Evolutionary conservation across 176 grass and related monocot genomes (phyloP).

Genomic region (Cenchrus fungigraminus): DNA sequence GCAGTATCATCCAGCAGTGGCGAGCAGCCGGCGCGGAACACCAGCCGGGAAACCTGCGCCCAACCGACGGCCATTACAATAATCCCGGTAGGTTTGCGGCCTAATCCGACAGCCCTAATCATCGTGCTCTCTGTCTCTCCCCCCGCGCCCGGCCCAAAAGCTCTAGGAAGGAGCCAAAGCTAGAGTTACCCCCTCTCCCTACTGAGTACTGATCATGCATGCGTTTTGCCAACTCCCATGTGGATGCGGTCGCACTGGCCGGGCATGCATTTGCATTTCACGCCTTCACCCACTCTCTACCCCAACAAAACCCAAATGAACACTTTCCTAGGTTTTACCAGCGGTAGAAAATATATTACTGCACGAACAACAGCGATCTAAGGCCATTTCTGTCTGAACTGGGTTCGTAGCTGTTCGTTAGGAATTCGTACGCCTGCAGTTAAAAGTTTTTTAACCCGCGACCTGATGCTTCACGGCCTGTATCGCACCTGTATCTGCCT

Average conservation of each 20-base stretch:
- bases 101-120: conserved; percentile 33
- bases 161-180: not conserved
- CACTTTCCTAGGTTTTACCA: not conserved
- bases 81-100: conserved; percentile 35
- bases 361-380: not conserved
- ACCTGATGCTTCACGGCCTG: not conserved
- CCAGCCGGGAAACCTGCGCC: conserved; percentile 40
- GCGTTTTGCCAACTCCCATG: conserved; percentile 43
- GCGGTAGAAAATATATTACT: not conserved
- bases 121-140: conserved; percentile 30
- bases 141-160: not conserved
- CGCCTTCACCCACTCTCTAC: conserved; percentile 38
- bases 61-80: conserved; percentile 40
- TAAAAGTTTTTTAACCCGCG: not conserved
- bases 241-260: not conserved
- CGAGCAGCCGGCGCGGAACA: conserved; percentile 42
- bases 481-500: no score
- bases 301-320: not conserved
- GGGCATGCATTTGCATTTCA: no score
- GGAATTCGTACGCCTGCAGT: not conserved
- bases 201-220: not conserved
- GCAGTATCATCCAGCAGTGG: not conserved
- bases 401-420: not conserved
- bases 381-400: not conserved
- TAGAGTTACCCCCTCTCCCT: not conserved